A percentile compares a stretch with the other conserved stretches of the same genome.
Conservation (phyloP, 495 filamentous ascomycete genomes). For the Trichoderma orchidacearum region DNA sequence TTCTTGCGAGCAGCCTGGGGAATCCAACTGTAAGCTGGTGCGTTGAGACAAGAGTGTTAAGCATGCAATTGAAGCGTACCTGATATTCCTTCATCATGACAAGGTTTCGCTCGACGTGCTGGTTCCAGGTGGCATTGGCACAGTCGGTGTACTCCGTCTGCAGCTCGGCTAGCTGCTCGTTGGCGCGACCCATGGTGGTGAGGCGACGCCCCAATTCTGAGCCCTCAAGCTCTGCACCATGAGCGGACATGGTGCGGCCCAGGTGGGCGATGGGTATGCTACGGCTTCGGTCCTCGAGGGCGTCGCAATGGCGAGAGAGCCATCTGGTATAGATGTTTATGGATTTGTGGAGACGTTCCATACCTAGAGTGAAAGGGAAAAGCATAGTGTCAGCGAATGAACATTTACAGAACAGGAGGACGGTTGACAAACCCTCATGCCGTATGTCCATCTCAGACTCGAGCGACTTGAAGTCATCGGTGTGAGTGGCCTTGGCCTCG, state of each 20-base stretch:
- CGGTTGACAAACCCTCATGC: constrained; percentile 72
- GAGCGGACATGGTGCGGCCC: constrained; percentile 75
- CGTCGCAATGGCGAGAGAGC: constrained; percentile 72
- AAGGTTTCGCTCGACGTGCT: constrained; percentile 76
- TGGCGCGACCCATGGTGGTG: constrained; percentile 65
- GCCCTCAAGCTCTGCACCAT: constrained; percentile 87
- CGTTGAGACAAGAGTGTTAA: background rate
- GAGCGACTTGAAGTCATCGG: constrained; percentile 86
- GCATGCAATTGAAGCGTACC: constrained; percentile 31
- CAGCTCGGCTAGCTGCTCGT: constrained; percentile 75
- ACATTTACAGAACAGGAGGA: too few relatives aligned
- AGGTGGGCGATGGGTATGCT: constrained; percentile 66
- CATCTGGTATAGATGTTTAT: constrained; percentile 87
- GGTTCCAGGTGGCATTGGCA: constrained; percentile 80
- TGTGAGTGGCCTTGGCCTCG: constrained; percentile 75
- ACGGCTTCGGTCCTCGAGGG: constrained; percentile 71
- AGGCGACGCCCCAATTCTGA: constrained; percentile 90
- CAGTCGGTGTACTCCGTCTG: constrained; percentile 77
- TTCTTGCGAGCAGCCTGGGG: constrained; percentile 75
- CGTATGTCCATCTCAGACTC: constrained; percentile 88
- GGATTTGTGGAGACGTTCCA: constrained; percentile 83
- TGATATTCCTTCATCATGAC: constrained; percentile 98
- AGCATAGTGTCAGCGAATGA: background rate
- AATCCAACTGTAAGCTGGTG: constrained; percentile 6
- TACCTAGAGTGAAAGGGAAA: too few relatives aligned